Conservation (phyloP, 805 yeast genomes). For the Ogataea henricii region DNA sequence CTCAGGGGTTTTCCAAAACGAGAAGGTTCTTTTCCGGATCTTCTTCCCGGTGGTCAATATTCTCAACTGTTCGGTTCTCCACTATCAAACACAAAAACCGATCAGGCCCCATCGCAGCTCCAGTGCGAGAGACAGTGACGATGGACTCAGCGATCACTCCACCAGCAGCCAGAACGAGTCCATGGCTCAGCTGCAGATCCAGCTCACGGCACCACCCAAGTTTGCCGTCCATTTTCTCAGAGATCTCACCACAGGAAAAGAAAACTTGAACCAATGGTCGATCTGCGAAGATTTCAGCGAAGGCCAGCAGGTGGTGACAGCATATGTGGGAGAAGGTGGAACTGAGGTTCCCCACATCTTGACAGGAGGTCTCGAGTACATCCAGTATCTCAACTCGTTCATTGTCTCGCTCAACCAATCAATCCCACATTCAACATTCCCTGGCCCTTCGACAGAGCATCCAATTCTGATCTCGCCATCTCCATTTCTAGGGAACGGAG, state of each 20-base stretch:
- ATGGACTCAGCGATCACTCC: slow-evolving; percentile 39
- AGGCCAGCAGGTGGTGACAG: slow-evolving; percentile 76
- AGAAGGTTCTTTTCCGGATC: slow-evolving; percentile 69
- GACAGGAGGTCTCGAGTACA: slow-evolving; percentile 48
- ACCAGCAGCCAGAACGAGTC: slow-evolving; percentile 39
- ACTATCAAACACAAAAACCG: slow-evolving; percentile 39
- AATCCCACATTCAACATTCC: slow-evolving; percentile 34
- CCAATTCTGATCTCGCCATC: slow-evolving; percentile 27
- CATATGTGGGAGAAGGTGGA: slow-evolving; percentile 60
- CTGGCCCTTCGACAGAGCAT: slow-evolving; percentile 43
- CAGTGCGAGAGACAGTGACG: slow-evolving; percentile 22
- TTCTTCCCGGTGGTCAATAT: slow-evolving; percentile 69
- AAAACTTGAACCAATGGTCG: slow-evolving; percentile 68
- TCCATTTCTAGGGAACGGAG: slow-evolving; percentile 9
- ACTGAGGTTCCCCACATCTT: slow-evolving; percentile 67
- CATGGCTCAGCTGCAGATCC: slow-evolving; percentile 38
- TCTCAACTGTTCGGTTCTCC: slow-evolving; percentile 56
- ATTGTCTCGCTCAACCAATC: slow-evolving; percentile 33
- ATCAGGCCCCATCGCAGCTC: slow-evolving; percentile 21
- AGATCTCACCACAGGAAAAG: slow-evolving; percentile 45
- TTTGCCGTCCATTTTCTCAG: slow-evolving; percentile 75
- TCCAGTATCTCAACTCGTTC: slow-evolving; percentile 37
- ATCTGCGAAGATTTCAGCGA: slow-evolving; percentile 84
- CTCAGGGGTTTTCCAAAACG: slow-evolving; percentile 67
- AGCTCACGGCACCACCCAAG: slow-evolving; percentile 58